Percentiles rank a stretch among this genome's conserved stretches.
phyloP scores from a whole-genome alignment of 1,284 basidiomycete genomes.

The Hypsizygus ulmarius region DNA sequence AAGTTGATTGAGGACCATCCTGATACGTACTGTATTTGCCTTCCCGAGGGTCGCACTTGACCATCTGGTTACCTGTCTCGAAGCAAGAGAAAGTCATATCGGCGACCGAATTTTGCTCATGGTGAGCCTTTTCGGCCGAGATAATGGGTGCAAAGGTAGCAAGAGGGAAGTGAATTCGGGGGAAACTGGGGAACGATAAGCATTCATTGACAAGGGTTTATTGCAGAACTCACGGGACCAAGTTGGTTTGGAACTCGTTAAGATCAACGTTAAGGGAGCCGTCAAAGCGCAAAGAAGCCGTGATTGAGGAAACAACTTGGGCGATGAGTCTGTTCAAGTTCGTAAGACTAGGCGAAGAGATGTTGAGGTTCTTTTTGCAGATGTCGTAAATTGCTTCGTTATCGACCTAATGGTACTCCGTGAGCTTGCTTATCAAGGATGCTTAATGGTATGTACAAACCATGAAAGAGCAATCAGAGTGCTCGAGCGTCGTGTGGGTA shows the following conservation, averaged over 20 bases:
- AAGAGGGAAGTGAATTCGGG: slow-evolving; percentile 98
- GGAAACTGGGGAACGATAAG: slow-evolving; percentile 58
- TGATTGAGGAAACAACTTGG: slow-evolving; percentile 97
- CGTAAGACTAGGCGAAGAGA: slow-evolving; percentile 85
- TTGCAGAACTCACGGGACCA: slow-evolving; percentile 78
- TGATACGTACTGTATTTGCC: slow-evolving; percentile 89
- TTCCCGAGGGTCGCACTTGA: slow-evolving; percentile 92
- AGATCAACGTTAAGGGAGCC: slow-evolving; percentile 98
- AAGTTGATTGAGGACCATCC: background rate
- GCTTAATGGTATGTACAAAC: slow-evolving; percentile 36
- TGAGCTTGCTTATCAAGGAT: slow-evolving; percentile 8
- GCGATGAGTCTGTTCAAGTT: slow-evolving; percentile 98
- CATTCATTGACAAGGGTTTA: slow-evolving; percentile 1
- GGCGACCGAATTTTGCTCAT: slow-evolving; percentile 96
- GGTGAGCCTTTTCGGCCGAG: slow-evolving; percentile 84
- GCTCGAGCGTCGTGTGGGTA: slow-evolving; percentile 98
- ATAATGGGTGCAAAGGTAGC: slow-evolving; percentile 96
- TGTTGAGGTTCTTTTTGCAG: slow-evolving; percentile 93
- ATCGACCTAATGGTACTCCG: slow-evolving; percentile 60
- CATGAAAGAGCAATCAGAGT: slow-evolving; percentile 99
- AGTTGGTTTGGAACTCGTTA: slow-evolving; percentile 98
- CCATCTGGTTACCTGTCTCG: slow-evolving; percentile 98
- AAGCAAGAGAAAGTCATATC: slow-evolving; percentile 99
- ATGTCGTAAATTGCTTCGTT: slow-evolving; percentile 97
- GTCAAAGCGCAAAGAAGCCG: slow-evolving; percentile 96